These are phyloP conservation scores for Globisporangium ultimum DNA, from an alignment of 352 stramenopile species.

Conservation along the genomic window DNA sequence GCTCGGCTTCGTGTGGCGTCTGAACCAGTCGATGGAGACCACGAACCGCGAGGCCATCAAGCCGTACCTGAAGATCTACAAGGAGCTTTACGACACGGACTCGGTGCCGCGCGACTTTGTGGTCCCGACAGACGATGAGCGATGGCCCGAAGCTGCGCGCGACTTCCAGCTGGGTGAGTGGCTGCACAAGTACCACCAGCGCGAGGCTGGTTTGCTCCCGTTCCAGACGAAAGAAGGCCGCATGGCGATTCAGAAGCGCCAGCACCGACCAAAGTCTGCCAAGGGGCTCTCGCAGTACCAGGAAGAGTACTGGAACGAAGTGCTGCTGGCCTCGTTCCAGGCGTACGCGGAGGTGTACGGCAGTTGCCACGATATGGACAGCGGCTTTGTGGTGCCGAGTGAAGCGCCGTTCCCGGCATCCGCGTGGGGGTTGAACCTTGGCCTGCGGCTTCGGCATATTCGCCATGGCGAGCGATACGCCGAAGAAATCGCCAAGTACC, in stretches of 20 bases:
- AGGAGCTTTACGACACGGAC: slow-evolving; percentile 67
- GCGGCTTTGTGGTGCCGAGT: slow-evolving; percentile 54
- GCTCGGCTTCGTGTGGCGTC: slow-evolving; percentile 91
- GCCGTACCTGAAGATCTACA: slow-evolving; percentile 70
- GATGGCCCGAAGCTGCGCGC: slow-evolving; percentile 84
- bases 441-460: slow-evolving; percentile 62
- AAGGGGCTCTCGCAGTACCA: slow-evolving; percentile 37
- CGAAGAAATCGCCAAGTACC: slow-evolving; percentile 59
- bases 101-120: slow-evolving; percentile 61
- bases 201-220: slow-evolving; percentile 31
- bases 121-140: slow-evolving; percentile 65
- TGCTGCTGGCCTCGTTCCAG: slow-evolving; percentile 60
- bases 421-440: slow-evolving; percentile 70
- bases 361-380: slow-evolving; percentile 54
- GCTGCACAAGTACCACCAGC: slow-evolving; percentile 64
- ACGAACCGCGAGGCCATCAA: slow-evolving; percentile 57
- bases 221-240: slow-evolving; percentile 35
- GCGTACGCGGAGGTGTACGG: slow-evolving; percentile 44
- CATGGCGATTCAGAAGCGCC: slow-evolving; percentile 13
- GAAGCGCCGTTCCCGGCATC: slow-evolving; percentile 49
- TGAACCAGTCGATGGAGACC: slow-evolving; percentile 45
- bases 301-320: slow-evolving; percentile 73
- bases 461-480: slow-evolving; percentile 63
- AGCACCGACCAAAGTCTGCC: slow-evolving; percentile 9
- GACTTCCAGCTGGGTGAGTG: slow-evolving; percentile 87